Evolutionary conservation across 495 filamentous ascomycete species (phyloP).

Genomic region (Terfezia boudieri): DNA sequence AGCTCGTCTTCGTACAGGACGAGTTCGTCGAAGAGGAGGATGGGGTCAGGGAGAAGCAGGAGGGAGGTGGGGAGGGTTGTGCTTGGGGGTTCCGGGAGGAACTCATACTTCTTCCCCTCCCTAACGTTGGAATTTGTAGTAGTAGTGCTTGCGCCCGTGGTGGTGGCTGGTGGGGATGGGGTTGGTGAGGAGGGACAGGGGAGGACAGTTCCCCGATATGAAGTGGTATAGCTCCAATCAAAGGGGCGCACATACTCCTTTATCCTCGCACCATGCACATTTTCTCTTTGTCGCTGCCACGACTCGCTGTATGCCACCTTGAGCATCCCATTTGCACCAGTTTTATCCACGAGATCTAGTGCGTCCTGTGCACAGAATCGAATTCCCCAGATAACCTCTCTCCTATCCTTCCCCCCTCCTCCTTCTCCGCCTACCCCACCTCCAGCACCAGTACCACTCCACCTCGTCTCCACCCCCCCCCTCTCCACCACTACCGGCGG

Average conservation of each 20-base stretch:
- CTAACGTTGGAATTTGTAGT: neutral
- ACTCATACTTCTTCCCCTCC: too few species aligned
- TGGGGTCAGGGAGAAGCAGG: slow-evolving; percentile 48
- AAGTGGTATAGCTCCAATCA: slow-evolving; percentile 90
- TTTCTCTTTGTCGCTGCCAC: slow-evolving; percentile 47
- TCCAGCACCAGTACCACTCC: slow-evolving; percentile 20
- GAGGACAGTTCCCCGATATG: slow-evolving; percentile 46
- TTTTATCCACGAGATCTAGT: slow-evolving; percentile 80
- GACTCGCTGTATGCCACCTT: slow-evolving; percentile 78
- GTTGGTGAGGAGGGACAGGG: neutral
- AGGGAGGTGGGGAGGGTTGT: neutral
- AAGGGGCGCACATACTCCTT: slow-evolving; percentile 86
- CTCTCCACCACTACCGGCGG: too few species aligned
- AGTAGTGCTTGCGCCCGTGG: neutral
- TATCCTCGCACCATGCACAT: slow-evolving; percentile 56
- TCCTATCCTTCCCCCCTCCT: too few species aligned
- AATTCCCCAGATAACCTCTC: slow-evolving; percentile 41
- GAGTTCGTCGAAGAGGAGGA: slow-evolving; percentile 84
- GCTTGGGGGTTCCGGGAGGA: neutral
- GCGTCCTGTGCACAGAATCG: slow-evolving; percentile 69
- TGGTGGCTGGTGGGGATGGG: neutral
- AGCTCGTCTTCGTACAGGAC: slow-evolving; percentile 93
- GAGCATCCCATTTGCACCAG: slow-evolving; percentile 53
- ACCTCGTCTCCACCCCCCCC: too few species aligned
- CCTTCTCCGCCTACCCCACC: too few species aligned